These are phyloP conservation scores for Kalanchoe fedtschenkoi DNA, from an alignment of 164 flowering plant genomes.

Conservation along the genomic window DNA sequence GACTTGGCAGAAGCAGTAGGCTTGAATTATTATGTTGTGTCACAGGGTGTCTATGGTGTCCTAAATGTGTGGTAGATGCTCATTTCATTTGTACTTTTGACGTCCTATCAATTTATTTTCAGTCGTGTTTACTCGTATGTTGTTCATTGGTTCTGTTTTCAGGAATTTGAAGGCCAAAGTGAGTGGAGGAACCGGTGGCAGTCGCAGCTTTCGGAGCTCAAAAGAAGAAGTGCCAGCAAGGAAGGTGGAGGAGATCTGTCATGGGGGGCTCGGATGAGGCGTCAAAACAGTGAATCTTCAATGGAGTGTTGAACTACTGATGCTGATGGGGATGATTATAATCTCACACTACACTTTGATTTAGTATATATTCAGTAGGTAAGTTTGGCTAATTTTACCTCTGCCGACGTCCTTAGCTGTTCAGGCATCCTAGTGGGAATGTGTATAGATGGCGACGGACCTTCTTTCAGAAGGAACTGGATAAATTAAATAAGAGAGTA, in stretches of 20 bases:
- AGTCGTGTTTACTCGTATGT: too few species aligned
- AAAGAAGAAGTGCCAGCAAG: slow-evolving; percentile 53
- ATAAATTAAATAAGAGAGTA: too few species aligned
- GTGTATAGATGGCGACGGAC: not conserved
- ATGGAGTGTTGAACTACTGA: slow-evolving; percentile 12
- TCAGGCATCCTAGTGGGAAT: too few species aligned
- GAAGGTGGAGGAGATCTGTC: slow-evolving; percentile 44
- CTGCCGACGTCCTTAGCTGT: not conserved
- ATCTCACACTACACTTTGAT: too few species aligned
- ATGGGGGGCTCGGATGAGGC: slow-evolving; percentile 85
- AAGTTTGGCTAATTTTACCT: not conserved
- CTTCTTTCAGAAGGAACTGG: too few species aligned
- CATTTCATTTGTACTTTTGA: too few species aligned
- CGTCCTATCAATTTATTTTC: too few species aligned
- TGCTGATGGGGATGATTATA: not conserved
- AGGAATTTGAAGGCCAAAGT: slow-evolving; percentile 39
- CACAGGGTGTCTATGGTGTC: too few species aligned
- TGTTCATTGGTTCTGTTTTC: slow-evolving; percentile 8
- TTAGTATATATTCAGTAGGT: not conserved
- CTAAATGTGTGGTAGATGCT: too few species aligned
- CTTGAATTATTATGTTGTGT: too few species aligned
- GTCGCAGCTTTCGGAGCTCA: slow-evolving; percentile 55
- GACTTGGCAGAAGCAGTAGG: too few species aligned
- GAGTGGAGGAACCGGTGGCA: slow-evolving; percentile 69
- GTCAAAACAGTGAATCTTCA: slow-evolving; percentile 29